phyloP scores from a whole-genome alignment of 2,329 filamentous ascomycete genomes.

The Paraphaeosphaeria sporulosa region DNA sequence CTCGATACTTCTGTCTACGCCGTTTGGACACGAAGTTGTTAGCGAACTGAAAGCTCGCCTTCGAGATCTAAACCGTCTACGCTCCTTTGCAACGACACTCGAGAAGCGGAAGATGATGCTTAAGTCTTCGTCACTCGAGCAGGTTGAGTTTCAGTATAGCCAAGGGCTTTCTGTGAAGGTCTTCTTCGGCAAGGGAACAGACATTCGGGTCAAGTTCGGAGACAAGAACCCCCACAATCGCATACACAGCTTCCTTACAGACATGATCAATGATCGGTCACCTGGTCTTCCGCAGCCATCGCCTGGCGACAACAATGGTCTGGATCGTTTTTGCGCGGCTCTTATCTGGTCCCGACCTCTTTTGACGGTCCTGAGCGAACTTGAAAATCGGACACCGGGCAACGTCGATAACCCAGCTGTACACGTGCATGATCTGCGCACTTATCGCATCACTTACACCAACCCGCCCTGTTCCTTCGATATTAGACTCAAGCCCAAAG shows the following conservation, averaged over 20 bases:
- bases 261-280: slow-evolving; percentile 64
- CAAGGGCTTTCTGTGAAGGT: slow-evolving; percentile 63
- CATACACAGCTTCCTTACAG: slow-evolving; percentile 65
- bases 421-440: slow-evolving; percentile 43
- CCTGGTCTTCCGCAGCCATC: slow-evolving; percentile 65
- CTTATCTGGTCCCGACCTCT: slow-evolving; percentile 69
- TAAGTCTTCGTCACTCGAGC: slow-evolving; percentile 65
- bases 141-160: slow-evolving; percentile 73
- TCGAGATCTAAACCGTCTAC: slow-evolving; percentile 72
- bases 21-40: slow-evolving; percentile 67
- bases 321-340: slow-evolving; percentile 66
- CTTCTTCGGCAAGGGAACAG: slow-evolving; percentile 58
- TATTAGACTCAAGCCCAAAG: slow-evolving; percentile 41
- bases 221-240: slow-evolving; percentile 72
- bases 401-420: slow-evolving; percentile 41
- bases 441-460: slow-evolving; percentile 51
- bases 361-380: slow-evolving; percentile 65
- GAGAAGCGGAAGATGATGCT: slow-evolving; percentile 62
- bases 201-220: slow-evolving; percentile 67
- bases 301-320: slow-evolving; percentile 56
- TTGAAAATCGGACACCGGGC: slow-evolving; percentile 60
- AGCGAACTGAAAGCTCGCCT: slow-evolving; percentile 67
- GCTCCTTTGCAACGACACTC: slow-evolving; percentile 73
- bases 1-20: slow-evolving; percentile 65
- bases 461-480: slow-evolving; percentile 52